phyloP scores from a whole-genome alignment of 768 basidiomycete genomes.

The Lactarius hatsudake region DNA sequence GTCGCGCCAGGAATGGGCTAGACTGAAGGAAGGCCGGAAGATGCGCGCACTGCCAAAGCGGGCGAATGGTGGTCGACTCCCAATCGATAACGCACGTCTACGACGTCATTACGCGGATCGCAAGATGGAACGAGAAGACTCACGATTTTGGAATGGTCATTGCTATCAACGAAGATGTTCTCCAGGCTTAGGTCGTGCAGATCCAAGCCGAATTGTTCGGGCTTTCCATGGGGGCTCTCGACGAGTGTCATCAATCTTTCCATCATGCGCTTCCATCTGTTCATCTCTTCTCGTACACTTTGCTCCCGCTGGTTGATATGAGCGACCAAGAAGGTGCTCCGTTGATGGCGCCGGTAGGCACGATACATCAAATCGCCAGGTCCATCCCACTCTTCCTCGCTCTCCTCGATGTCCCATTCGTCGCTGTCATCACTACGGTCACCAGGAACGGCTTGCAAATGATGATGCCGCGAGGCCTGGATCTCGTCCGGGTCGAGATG shows the following conservation, averaged over 20 bases:
- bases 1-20: slow-evolving; percentile 68
- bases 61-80: slow-evolving; percentile 87
- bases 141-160: slow-evolving; percentile 68
- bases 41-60: slow-evolving; percentile 83
- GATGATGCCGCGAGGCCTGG: slow-evolving; percentile 65
- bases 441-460: slow-evolving; percentile 61
- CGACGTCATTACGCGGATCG: slow-evolving; percentile 9
- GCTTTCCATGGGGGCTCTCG: slow-evolving; percentile 32
- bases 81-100: slow-evolving; percentile 88
- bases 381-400: slow-evolving; percentile 70
- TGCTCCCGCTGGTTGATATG: slow-evolving; percentile 66
- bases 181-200: slow-evolving; percentile 84
- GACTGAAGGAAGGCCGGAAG: slow-evolving; percentile 76
- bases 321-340: slow-evolving; percentile 73
- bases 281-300: slow-evolving; percentile 65
- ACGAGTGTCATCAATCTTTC: slow-evolving; percentile 45
- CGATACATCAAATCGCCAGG: slow-evolving; percentile 77
- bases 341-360: slow-evolving; percentile 79
- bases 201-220: slow-evolving; percentile 75
- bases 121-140: slow-evolving; percentile 33
- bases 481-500: slow-evolving; percentile 84
- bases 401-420: slow-evolving; percentile 77
- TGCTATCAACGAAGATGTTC: slow-evolving; percentile 77
- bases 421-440: slow-evolving; percentile 76
- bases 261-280: slow-evolving; percentile 67